Base-by-base conservation (phyloP, 352 stramenopile genomes). In the Thraustochytrium striatum region DNA sequence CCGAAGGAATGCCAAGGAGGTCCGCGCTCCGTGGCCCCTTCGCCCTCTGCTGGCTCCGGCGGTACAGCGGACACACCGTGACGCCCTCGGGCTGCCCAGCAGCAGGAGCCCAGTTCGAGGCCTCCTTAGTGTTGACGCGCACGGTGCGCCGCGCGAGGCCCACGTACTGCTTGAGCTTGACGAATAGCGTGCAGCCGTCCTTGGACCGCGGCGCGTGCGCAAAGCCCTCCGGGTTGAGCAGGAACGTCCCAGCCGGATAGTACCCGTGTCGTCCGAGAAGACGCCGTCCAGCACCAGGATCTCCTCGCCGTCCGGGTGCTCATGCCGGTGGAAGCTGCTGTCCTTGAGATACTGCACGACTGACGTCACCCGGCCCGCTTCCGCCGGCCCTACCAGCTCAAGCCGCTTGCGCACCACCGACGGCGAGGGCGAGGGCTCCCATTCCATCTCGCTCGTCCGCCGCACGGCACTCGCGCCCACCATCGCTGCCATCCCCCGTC, bases 241-340 rank as follows among this genome's bases (percentile, higher is more conserved):
- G 44, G 59, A 44, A 70, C 21, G 59, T 70, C n/a, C 59, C 59
- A 0, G 3, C 5, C 13, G 59, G 59, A 5, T 38, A 70, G 59
- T 70, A 33, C 30, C 59, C 36, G 59, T 53, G 33, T 5, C 59
- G 30, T 70, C 59, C 25, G 59, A 70, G 38, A 70, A 70, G 59
- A 70, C 59, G 41, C 59, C 59, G 30, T 70, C 59, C 9, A 70
- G 7, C 16, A 70, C 59, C 0, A 70, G 35, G 25, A 70, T 70
- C 59, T 70, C 59, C 59, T 70, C 59, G 1, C 59, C 59, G 41
- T 70, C 59, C 21, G 59, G 59, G 35, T 70, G 59, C n/a, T 33
- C 35, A n/a, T 70, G 59, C 36, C 33, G 21, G 8, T 70, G 50
- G 30, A 70, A 70, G 30, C 53, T 33, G 5, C 35, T 53, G 59